Percentiles rank a stretch among this genome's conserved stretches.
These are phyloP conservation scores for Fonsecaea pedrosoi DNA, from an alignment of 2,329 filamentous ascomycete genomes.

Conservation along the genomic window DNA sequence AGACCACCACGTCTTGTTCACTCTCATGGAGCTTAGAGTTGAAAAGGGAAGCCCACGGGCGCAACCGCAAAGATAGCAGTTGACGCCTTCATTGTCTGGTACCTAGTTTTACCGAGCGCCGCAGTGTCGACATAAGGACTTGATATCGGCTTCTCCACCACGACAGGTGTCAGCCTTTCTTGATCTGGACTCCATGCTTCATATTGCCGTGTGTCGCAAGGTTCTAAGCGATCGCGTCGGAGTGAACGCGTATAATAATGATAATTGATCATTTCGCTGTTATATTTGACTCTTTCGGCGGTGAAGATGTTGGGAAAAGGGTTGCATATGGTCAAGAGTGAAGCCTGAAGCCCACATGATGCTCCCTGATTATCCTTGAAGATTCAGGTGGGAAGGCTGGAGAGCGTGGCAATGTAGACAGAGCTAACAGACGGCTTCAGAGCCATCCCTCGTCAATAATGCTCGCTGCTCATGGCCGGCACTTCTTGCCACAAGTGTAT, in stretches of 20 bases:
- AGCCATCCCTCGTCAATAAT: background rate
- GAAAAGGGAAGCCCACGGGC: constrained; percentile 19
- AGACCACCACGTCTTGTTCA: background rate
- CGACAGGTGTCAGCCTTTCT: background rate
- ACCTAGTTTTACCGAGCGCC: constrained; percentile 4
- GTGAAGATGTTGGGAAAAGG: background rate
- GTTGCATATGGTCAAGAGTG: background rate
- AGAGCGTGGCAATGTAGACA: background rate
- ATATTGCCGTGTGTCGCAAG: background rate
- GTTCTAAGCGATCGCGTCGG: background rate
- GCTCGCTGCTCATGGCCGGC: background rate
- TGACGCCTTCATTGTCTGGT: constrained; percentile 4
- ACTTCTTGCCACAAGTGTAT: background rate
- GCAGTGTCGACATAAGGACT: constrained; percentile 17
- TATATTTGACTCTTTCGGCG: background rate
- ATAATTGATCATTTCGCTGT: background rate
- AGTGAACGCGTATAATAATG: background rate
- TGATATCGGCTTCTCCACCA: constrained; percentile 7
- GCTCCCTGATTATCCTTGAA: background rate
- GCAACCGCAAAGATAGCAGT: background rate
- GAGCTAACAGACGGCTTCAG: no score
- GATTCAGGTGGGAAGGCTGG: background rate
- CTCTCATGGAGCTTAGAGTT: constrained; percentile 13
- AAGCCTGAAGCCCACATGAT: background rate
- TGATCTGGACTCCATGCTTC: background rate